Evolutionary conservation across 176 grass and related monocot genomes (phyloP), one percentile per base, ranked within the genome.

Genomic region (Oryza rufipogon): DNA sequence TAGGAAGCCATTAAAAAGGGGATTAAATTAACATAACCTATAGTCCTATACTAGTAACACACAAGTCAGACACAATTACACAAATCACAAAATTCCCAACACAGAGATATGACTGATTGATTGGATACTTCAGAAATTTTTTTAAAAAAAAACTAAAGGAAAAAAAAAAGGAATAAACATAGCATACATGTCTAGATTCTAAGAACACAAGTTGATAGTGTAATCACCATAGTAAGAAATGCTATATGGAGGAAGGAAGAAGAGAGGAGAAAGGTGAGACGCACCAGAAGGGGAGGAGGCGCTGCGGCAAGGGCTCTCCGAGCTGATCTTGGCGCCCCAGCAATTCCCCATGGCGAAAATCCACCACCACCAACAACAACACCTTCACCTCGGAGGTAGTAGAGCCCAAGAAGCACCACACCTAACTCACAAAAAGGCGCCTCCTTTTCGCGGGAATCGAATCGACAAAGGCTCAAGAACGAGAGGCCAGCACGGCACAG

Each of bases 311-410:
- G 88, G 64, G 78, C 60, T 91, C n/a, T 94, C 86, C 58, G 92
- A 90, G 89, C 87, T 87, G 63, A 94, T 91, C 92, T 87, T 94
- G 76, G 92, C 77, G 77, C 86, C 92, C 80, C 83, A 94, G 60
- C 92, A 94, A 58, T 94, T 94, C 60, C 92, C 92, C 92, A 94
- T 94, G 85, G 80, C 33, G 54, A 58, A 58, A 58, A 58, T 58
- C 54, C 54, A n/a, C 54, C 54, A 41, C 39, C 39, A 41, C 7
- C 39, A 41, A 1, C 39, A 58, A 9, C 16, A 58, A 2, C 6
- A 7, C 52, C 52, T 7, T 44, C 52, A 1, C 5, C 54, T 58
- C 7, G 17, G 30, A 32, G 54, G 54, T 58, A 58, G 17, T 58
- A 58, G 54, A 58, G 19, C 54, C 54, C 54, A 58, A 58, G 17